Percentiles rank a stretch among this genome's conserved stretches.
phyloP scores from a whole-genome alignment of 2,329 filamentous ascomycete genomes.

The Trichothecium roseum region DNA sequence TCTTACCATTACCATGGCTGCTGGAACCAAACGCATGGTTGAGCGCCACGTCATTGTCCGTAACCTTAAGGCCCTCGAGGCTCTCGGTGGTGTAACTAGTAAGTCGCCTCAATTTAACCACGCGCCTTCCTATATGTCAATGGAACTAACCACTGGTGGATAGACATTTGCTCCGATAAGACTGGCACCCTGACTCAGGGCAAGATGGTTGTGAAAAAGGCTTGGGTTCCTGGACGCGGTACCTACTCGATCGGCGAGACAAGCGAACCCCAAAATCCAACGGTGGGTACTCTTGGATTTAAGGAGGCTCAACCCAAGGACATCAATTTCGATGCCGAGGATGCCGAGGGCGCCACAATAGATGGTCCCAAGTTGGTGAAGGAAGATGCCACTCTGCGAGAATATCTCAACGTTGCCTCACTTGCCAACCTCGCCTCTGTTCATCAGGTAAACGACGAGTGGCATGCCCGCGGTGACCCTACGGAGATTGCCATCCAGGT shows the following conservation, averaged over 20 bases:
- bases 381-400: slow-evolving; percentile 29
- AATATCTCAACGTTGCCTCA: slow-evolving; percentile 49
- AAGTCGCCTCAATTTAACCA: not conserved
- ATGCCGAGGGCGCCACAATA: slow-evolving; percentile 13
- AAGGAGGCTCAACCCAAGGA: slow-evolving; percentile 24
- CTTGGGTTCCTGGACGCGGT: slow-evolving; percentile 46
- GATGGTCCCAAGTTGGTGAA: slow-evolving; percentile 20
- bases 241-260: slow-evolving; percentile 47
- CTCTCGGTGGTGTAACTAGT: slow-evolving; percentile 48
- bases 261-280: slow-evolving; percentile 46
- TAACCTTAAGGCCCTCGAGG: slow-evolving; percentile 42
- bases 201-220: slow-evolving; percentile 52
- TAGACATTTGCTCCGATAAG: slow-evolving; percentile 41
- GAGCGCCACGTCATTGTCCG: slow-evolving; percentile 42
- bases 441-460: slow-evolving; percentile 31
- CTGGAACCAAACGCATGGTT: slow-evolving; percentile 42
- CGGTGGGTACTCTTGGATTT: slow-evolving; percentile 35
- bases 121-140: not conserved
- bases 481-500: slow-evolving; percentile 67
- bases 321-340: slow-evolving; percentile 24
- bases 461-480: slow-evolving; percentile 53
- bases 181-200: slow-evolving; percentile 52
- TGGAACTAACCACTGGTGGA: not conserved
- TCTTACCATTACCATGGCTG: slow-evolving; percentile 50
- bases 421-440: slow-evolving; percentile 45